Base-by-base conservation (phyloP, 768 basidiomycete species). In the Auricularia sp. region DNA sequence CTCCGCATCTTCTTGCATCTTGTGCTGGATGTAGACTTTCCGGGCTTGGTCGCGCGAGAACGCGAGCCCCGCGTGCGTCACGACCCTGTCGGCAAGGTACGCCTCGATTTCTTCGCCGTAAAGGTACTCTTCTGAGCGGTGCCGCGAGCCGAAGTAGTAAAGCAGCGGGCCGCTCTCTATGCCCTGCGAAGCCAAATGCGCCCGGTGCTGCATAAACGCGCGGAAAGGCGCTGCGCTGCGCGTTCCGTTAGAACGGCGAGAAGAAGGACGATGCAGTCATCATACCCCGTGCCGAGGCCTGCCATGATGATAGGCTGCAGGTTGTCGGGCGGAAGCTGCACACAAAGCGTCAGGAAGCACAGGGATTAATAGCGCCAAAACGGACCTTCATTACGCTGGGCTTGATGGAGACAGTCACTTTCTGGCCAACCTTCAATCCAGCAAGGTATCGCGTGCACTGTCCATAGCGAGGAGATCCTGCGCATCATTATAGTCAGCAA, bases 21-120 rank as follows among this genome's bases (percentile, higher is more conserved):
- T 95, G 80, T 98, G 91, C 75, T 99, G 97, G 71, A 99, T 99
- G 76, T 99, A 99, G 23, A 96, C 89, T 76, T 99, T 99, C 74
- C 87, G 85, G 61, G 85, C 84, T 0, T 88, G 87, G 72, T 99
- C 97, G 66, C 97, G 87, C 42, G 96, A 98, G 81, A 98, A 99
- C 29, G 97, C 97, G 51, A 99, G 82, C 16, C 97, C 96, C 21
- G 93, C 89, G 70, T 87, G 87, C 12, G 92, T 87, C 74, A 98
- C 90, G 65, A 94, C 78, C 51, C 87, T 85, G 69, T 90, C 90
- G 8, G 84, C 77, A 63, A 98, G 85, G 76, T 90, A 98, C 2
- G 94, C 92, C 77, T 98, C 94, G 73, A 98, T 91, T 76, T 93
- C 91, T 72, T 93, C 91, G 62, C 93, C 93, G 74, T 99, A 99